Evolutionary conservation across 352 stramenopile species (phyloP).

Genomic region (Elongisporangium undulatum): DNA sequence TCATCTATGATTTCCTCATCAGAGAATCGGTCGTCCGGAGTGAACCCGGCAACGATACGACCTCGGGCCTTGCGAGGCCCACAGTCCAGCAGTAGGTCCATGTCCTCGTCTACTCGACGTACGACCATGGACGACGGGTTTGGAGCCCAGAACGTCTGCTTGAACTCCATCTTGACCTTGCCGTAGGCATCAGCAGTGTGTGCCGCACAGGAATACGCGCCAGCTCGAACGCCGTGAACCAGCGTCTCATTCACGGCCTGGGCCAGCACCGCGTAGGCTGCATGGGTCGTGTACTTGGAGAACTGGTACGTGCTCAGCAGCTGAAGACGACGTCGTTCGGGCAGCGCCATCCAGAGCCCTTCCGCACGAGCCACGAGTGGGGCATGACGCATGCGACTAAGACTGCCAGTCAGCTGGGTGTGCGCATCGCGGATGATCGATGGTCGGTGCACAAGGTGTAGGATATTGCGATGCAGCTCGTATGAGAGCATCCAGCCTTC

Average conservation of each 20-base stretch:
- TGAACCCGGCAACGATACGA: constrained; percentile 51
- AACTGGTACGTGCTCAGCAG: constrained; percentile 43
- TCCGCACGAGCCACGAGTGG: constrained; percentile 30
- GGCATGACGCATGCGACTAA: constrained; percentile 42
- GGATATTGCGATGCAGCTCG: constrained; percentile 62
- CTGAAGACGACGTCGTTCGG: constrained; percentile 31
- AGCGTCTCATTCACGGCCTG: constrained; percentile 30
- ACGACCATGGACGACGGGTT: neutral
- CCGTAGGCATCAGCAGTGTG: constrained; percentile 34
- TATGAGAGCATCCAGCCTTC: constrained; percentile 62
- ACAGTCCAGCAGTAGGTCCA: constrained; percentile 38
- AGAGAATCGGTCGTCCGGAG: constrained; percentile 20
- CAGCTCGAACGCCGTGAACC: constrained; percentile 30
- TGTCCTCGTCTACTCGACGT: constrained; percentile 18
- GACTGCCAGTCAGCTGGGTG: constrained; percentile 48
- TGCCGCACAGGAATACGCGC: constrained; percentile 28
- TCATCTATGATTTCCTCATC: constrained; percentile 23
- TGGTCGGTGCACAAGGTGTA: constrained; percentile 56
- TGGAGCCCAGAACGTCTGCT: constrained; percentile 39
- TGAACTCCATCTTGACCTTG: constrained; percentile 50
- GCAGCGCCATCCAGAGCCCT: constrained; percentile 40
- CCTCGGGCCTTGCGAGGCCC: constrained; percentile 35
- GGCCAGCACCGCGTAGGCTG: constrained; percentile 35
- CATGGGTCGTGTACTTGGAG: constrained; percentile 30
- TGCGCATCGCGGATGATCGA: constrained; percentile 49